These are phyloP conservation scores for Candida quercuum DNA, from an alignment of 805 yeast genomes.

Conservation along the genomic window DNA sequence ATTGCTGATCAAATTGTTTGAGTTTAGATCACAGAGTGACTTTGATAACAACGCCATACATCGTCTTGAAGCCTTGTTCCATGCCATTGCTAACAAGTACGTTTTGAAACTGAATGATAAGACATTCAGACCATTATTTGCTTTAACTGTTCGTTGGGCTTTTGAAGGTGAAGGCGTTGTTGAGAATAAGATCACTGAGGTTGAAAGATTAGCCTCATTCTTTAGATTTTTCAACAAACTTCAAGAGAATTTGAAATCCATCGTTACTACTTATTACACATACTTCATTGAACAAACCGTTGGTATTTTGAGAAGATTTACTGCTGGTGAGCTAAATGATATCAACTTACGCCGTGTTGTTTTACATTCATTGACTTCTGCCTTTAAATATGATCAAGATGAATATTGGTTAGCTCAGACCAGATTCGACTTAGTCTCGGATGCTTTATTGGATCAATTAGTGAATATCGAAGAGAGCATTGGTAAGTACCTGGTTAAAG, in stretches of 20 bases:
- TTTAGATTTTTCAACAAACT: conserved; percentile 81
- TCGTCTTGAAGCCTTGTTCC: conserved; percentile 74
- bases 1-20: conserved; percentile 66
- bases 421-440: conserved; percentile 70
- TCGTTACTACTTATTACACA: conserved; percentile 83
- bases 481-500: conserved; percentile 77
- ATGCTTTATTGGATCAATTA: conserved; percentile 62
- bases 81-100: conserved; percentile 64
- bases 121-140: conserved; percentile 88
- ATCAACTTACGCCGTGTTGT: conserved; percentile 66
- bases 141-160: conserved; percentile 86
- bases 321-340: conserved; percentile 36
- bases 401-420: conserved; percentile 92
- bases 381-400: conserved; percentile 85
- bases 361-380: conserved; percentile 65
- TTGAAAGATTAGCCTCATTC: conserved; percentile 63
- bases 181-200: conserved; percentile 38
- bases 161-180: conserved; percentile 72
- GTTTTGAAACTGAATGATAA: conserved; percentile 93
- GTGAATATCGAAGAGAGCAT: conserved; percentile 61
- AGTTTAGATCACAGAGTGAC: conserved; percentile 51
- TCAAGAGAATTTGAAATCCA: conserved; percentile 78
- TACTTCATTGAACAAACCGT: conserved; percentile 76
- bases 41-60: conserved; percentile 71
- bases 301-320: conserved; percentile 45